Base-by-base conservation (phyloP, 2,329 filamentous ascomycete species). In the Aspergillus ochraceoroseus region DNA sequence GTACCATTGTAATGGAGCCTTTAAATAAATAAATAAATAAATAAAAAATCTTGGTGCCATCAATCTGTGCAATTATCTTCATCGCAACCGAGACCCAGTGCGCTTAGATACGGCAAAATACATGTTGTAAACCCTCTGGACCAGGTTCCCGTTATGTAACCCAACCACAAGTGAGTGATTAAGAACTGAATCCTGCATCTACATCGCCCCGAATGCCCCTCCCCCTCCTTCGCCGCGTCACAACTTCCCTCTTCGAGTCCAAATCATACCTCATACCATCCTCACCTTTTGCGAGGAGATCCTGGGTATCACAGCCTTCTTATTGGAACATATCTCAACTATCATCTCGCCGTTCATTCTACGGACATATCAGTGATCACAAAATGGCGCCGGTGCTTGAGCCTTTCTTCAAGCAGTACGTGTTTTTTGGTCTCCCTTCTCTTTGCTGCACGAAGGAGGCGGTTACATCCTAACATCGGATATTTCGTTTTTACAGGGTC, bases 371-470 rank as follows among this genome's bases (percentile, higher is more conserved):
- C 50, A 62, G 61, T 53, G 65, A 71, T 56, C 44, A 50, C 70
- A 85, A 80, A 65, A 95, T 95, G 86, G 87, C 87, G 42, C 87
- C 88, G 47, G 80, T 94, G 66, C 80, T 98, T 55, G 87, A 95
- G 66, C 76, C 82, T 50, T 96, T 85, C 75, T 96, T 95, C 76
- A 82, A 87, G 70, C 82, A 95, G 77, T 74, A 55, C 46, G 68
- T 59, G 8, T 15, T 11, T 7, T 8, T 29, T n/a, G n/a, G n/a
- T n/a, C n/a, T n/a, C n/a, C n/a, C n/a, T n/a, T n/a, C n/a, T n/a
- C n/a, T n/a, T n/a, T n/a, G n/a, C n/a, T n/a, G n/a, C n/a, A n/a
- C n/a, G n/a, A n/a, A n/a, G n/a, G n/a, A n/a, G n/a, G n/a, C n/a
- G 13, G 23, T 11, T 26, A 28, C 7, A 15, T 6, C 12, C 35